phyloP scores from a whole-genome alignment of 805 yeast species.

The Cyberlindnera maritima region DNA sequence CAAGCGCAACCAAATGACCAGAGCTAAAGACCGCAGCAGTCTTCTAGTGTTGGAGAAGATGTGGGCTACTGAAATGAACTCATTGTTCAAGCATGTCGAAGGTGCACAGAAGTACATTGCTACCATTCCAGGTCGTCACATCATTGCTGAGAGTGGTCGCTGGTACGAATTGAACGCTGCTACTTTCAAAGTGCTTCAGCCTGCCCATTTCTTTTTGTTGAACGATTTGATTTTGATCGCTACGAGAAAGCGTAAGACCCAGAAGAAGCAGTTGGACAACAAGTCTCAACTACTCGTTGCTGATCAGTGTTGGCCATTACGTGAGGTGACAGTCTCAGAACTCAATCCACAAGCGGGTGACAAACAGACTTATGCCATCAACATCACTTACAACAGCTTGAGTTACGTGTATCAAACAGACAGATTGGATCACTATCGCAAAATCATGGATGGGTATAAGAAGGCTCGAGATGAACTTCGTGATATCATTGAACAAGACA shows the following conservation, averaged over 20 bases:
- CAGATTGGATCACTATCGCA: constrained; percentile 51
- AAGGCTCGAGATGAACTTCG: constrained; percentile 61
- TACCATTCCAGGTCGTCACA: constrained; percentile 75
- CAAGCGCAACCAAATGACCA: constrained; percentile 36
- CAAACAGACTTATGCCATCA: constrained; percentile 38
- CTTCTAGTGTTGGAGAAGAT: constrained; percentile 70
- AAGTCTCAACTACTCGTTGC: constrained; percentile 50
- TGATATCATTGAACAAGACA: constrained; percentile 52
- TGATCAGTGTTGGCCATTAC: constrained; percentile 74
- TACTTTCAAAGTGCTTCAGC: constrained; percentile 75
- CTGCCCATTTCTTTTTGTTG: constrained; percentile 71
- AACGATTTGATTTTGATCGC: constrained; percentile 80
- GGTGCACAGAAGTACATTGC: constrained; percentile 85
- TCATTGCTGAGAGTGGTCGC: constrained; percentile 72
- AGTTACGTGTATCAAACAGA: constrained; percentile 62
- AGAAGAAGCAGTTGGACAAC: constrained; percentile 26
- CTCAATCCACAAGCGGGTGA: constrained; percentile 14
- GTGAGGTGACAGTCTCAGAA: constrained; percentile 44
- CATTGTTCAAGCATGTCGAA: constrained; percentile 77
- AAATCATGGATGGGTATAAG: constrained; percentile 52
- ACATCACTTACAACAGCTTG: constrained; percentile 44
- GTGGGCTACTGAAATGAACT: constrained; percentile 74
- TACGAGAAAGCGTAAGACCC: constrained; percentile 44
- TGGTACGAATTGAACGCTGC: constrained; percentile 88
- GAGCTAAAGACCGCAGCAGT: constrained; percentile 69